Conservation (phyloP, 441 rosid species). For the Pelargonium cotyledonis region DNA sequence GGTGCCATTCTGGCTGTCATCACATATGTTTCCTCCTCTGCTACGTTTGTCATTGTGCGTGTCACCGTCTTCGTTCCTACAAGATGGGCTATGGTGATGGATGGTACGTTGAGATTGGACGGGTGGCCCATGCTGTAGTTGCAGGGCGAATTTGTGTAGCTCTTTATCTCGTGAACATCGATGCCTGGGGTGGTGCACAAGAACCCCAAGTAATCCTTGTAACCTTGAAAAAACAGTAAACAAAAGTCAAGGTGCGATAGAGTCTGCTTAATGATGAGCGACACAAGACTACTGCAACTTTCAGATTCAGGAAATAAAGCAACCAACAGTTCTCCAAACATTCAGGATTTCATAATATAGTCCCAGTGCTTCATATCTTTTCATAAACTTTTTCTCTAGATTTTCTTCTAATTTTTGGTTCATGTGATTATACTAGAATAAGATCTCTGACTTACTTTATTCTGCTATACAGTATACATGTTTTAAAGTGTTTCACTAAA, state of each 20-base stretch:
- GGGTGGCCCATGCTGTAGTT: slow-evolving; percentile 24
- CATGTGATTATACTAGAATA: too few species aligned
- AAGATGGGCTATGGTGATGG: slow-evolving; percentile 4
- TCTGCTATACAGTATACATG: too few species aligned
- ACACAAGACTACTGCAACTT: too few species aligned
- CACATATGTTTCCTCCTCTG: background rate
- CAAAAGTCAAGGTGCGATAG: background rate
- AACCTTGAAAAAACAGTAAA: background rate
- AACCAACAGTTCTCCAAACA: too few species aligned
- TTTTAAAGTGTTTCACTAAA: background rate
- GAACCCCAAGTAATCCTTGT: slow-evolving; percentile 23
- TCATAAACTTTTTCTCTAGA: too few species aligned
- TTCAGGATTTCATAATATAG: too few species aligned
- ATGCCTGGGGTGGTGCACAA: slow-evolving; percentile 28
- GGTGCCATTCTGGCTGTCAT: slow-evolving; percentile 6
- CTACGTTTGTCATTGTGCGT: background rate
- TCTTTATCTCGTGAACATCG: slow-evolving; percentile 19
- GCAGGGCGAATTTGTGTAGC: slow-evolving; percentile 20
- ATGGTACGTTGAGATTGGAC: background rate
- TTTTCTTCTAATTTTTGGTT: too few species aligned
- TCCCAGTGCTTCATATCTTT: too few species aligned
- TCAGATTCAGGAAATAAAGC: too few species aligned
- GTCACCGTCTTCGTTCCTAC: slow-evolving; percentile 19
- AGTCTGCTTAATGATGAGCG: too few species aligned
- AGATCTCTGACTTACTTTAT: too few species aligned